These are phyloP conservation scores for Botrytis porri DNA, from an alignment of 2,329 filamentous ascomycete species.

Conservation along the genomic window DNA sequence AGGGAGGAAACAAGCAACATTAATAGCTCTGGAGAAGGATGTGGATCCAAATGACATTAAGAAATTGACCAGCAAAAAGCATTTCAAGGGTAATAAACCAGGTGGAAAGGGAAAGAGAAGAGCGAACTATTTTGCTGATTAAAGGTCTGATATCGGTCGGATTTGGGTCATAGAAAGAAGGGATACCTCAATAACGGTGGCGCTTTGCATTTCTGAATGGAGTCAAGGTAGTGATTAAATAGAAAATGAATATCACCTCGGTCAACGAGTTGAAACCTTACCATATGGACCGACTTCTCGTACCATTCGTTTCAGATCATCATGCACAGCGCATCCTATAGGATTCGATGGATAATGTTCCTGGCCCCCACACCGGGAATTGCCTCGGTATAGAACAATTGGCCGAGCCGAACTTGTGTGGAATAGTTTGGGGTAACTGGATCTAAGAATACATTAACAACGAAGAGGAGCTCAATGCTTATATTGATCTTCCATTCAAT, in stretches of 20 bases:
- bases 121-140: conserved; percentile 40
- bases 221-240: conserved; percentile 14
- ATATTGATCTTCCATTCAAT: background rate
- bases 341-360: background rate
- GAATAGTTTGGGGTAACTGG: conserved; percentile 26
- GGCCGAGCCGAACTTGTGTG: conserved; percentile 24
- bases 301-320: conserved; percentile 1
- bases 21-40: conserved; percentile 81
- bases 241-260: conserved; percentile 7
- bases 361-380: conserved; percentile 6
- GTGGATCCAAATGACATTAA: conserved; percentile 77
- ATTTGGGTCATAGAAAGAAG: conserved; percentile 17
- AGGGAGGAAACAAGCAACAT: conserved; percentile 76
- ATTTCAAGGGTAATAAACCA: conserved; percentile 78
- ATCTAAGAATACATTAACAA: background rate
- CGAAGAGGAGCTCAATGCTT: background rate
- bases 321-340: background rate
- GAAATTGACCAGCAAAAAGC: conserved; percentile 74
- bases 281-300: background rate
- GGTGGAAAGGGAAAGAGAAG: conserved; percentile 46
- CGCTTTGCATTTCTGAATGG: conserved; percentile 7
- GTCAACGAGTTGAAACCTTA: background rate
- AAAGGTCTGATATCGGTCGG: conserved; percentile 19
- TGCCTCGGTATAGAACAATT: conserved; percentile 27
- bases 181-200: conserved; percentile 19